These are phyloP conservation scores for Calocera viscosa DNA, from an alignment of 768 basidiomycete species.

Conservation along the genomic window DNA sequence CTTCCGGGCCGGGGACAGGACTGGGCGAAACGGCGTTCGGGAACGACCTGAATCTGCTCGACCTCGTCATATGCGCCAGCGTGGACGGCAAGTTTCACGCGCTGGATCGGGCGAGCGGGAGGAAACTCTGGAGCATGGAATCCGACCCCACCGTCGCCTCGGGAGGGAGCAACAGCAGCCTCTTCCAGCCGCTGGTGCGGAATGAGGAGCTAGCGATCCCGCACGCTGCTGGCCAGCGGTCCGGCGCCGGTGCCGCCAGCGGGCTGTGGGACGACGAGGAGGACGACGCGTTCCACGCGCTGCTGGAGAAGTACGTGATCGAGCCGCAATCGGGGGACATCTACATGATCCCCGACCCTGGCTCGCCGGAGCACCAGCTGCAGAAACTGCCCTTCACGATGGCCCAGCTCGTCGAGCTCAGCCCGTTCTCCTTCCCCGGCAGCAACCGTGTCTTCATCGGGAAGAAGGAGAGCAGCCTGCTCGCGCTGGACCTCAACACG, in stretches of 20 bases:
- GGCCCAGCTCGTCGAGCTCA: conserved; percentile 82
- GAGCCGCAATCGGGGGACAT: conserved; percentile 92
- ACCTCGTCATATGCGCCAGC: conserved; percentile 79
- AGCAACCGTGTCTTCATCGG: conserved; percentile 71
- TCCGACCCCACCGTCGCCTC: conserved; percentile 24
- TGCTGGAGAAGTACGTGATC: conserved; percentile 75
- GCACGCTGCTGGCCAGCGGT: conserved; percentile 43
- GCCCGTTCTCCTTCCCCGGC: conserved; percentile 64
- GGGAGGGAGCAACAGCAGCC: conserved; percentile 24
- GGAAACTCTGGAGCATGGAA: conserved; percentile 78
- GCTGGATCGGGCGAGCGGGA: conserved; percentile 73
- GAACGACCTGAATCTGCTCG: conserved; percentile 51
- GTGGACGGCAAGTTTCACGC: conserved; percentile 94
- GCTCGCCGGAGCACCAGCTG: conserved; percentile 38
- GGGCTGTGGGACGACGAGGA: conserved; percentile 12
- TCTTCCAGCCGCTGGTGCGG: conserved; percentile 58
- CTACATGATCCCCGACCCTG: conserved; percentile 64
- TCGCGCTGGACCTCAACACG: conserved; percentile 32
- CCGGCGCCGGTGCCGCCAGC: conserved; percentile 29
- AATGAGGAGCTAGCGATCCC: conserved; percentile 39
- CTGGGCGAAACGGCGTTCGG: background rate
- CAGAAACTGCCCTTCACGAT: conserved; percentile 86
- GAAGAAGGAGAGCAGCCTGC: conserved; percentile 68
- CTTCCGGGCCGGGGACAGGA: background rate
- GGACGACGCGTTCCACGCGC: conserved; percentile 16